These are phyloP conservation scores for Exophiala bonariae DNA, from an alignment of 2,329 filamentous ascomycete genomes.

Conservation along the genomic window DNA sequence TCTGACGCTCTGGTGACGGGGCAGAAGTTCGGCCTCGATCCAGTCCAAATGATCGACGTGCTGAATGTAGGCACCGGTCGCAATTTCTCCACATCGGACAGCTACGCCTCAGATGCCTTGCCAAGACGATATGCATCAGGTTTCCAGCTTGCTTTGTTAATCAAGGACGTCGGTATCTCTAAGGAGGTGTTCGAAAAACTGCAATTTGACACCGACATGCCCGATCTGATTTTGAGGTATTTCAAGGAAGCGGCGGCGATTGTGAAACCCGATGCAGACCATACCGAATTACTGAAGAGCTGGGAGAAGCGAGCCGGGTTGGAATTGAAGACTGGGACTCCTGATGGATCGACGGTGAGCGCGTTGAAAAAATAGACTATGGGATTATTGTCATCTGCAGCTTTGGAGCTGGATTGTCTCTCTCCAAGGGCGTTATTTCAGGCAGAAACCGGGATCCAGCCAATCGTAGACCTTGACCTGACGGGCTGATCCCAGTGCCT, in stretches of 20 bases:
- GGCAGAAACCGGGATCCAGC: too few relatives aligned
- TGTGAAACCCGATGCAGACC: constrained; percentile 1
- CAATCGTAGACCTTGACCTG: too few relatives aligned
- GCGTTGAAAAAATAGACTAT: constrained; percentile 18
- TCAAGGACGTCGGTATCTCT: constrained; percentile 19
- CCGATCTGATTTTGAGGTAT: not conserved
- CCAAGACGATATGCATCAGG: constrained; percentile 11
- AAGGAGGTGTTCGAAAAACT: constrained; percentile 17
- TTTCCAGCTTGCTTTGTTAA: constrained; percentile 15
- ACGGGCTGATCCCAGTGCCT: too few relatives aligned
- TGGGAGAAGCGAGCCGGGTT: constrained; percentile 12
- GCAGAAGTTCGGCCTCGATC: constrained; percentile 9
- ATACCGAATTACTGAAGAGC: constrained; percentile 8
- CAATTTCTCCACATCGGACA: constrained; percentile 34
- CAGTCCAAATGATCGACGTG: constrained; percentile 37
- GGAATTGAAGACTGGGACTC: not conserved
- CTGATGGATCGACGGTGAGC: constrained; percentile 7
- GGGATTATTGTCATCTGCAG: too few relatives aligned
- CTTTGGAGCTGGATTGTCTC: too few relatives aligned
- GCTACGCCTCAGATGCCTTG: constrained; percentile 23
- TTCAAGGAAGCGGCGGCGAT: not conserved
- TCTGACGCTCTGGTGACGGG: constrained; percentile 12
- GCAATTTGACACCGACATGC: not conserved
- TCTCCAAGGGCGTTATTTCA: too few relatives aligned
- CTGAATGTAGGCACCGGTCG: constrained; percentile 40